A percentile compares a stretch with the other conserved stretches of the same genome.
phyloP scores from a whole-genome alignment of 1,284 basidiomycete genomes.

The Boletellus deceptivus region DNA sequence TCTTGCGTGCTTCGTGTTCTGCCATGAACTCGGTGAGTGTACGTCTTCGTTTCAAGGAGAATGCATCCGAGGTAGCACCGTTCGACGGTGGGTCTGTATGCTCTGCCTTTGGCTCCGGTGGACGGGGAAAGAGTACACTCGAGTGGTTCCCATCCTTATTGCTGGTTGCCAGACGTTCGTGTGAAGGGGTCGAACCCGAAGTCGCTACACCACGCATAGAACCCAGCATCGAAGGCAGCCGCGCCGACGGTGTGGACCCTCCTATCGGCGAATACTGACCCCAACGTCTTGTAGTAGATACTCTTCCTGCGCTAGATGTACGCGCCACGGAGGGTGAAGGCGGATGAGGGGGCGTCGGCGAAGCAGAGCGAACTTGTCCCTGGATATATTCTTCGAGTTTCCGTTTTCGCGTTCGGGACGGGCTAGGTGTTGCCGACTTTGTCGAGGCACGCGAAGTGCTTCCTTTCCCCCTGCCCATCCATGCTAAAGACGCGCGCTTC shows the following conservation, averaged over 20 bases:
- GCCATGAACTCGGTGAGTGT: conserved; percentile 64
- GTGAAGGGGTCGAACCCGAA: neutral
- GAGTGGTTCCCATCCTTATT: conserved; percentile 1
- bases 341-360: conserved; percentile 13
- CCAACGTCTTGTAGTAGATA: neutral
- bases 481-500: neutral
- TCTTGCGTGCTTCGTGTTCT: conserved; percentile 43
- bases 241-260: conserved; percentile 7
- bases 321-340: conserved; percentile 16
- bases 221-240: conserved; percentile 27
- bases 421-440: conserved; percentile 17
- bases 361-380: conserved; percentile 1
- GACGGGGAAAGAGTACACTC: neutral
- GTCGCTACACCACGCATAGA: conserved; percentile 13
- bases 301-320: conserved; percentile 6
- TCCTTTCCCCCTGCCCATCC: neutral
- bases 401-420: conserved; percentile 20
- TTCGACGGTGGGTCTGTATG: neutral
- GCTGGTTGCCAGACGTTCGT: neutral
- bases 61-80: neutral
- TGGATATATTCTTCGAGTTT: conserved; percentile 22
- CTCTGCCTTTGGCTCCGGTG: neutral
- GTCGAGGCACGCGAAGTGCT: neutral
- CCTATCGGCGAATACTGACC: conserved; percentile 11
- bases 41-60: conserved; percentile 47